A percentile compares a stretch with the other conserved stretches of the same genome.
Evolutionary conservation across 2,329 filamentous ascomycete genomes (phyloP).

Genomic region (Aureobasidium namibiae): DNA sequence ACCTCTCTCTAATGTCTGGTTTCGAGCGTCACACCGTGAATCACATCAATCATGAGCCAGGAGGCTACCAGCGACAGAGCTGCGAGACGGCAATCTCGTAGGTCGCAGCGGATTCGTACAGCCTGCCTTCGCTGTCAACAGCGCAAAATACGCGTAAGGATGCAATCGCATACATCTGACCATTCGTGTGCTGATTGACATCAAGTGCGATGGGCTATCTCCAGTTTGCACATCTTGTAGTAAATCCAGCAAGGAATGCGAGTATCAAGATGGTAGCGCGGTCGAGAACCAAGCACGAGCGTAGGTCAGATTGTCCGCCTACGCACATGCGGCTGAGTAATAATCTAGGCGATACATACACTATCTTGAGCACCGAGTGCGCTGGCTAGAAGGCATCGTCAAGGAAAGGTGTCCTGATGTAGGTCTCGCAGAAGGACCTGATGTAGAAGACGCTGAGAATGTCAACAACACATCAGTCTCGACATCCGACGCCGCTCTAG

Average conservation of each 20-base stretch:
- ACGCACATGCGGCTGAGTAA: not conserved
- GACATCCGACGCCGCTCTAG: not conserved
- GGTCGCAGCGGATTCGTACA: not conserved
- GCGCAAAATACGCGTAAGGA: not conserved
- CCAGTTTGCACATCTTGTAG: not conserved
- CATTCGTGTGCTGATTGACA: not conserved
- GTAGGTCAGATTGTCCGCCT: not conserved
- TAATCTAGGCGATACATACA: not conserved
- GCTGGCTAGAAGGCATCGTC: not conserved
- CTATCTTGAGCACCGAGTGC: not conserved
- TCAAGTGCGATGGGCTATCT: not conserved
- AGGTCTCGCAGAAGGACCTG: not conserved
- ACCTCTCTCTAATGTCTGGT: not conserved
- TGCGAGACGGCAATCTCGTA: not conserved
- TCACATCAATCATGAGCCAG: not conserved
- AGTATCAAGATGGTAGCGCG: not conserved
- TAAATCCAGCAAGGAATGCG: not conserved
- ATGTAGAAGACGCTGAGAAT: not conserved
- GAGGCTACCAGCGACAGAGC: not conserved
- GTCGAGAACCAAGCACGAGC: not conserved
- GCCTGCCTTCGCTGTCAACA: slow-evolving; percentile 1
- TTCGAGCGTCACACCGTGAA: too few relatives aligned
- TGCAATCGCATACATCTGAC: not conserved
- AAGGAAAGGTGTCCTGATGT: slow-evolving; percentile 2
- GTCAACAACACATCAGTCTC: not conserved